Conservation (phyloP, 1,284 basidiomycete species). For the Cronartium quercuum region DNA sequence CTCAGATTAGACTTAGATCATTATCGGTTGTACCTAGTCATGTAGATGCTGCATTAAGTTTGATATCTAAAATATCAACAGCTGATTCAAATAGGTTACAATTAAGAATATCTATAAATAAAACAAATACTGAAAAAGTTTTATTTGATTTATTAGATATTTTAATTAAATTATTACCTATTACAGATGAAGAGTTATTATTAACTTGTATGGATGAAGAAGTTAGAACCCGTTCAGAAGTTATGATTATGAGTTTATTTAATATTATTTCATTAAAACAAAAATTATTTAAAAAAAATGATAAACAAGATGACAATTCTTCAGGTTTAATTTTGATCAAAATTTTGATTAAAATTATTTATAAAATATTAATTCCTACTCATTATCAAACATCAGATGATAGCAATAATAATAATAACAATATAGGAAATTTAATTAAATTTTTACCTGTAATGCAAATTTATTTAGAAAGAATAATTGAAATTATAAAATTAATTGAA, state of each 20-base stretch:
- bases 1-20: slow-evolving; percentile 4
- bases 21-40: slow-evolving; percentile 21
- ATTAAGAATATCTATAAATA: slow-evolving; percentile 5
- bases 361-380: neutral
- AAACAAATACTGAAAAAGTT: neutral
- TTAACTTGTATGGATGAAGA: slow-evolving; percentile 19
- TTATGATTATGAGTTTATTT: slow-evolving; percentile 18
- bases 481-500: slow-evolving; percentile 14
- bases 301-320: neutral
- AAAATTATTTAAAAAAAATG: neutral
- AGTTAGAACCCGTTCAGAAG: slow-evolving; percentile 1
- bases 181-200: slow-evolving; percentile 33
- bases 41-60: slow-evolving; percentile 24
- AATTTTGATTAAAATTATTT: slow-evolving; percentile 1
- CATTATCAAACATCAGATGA: no score
- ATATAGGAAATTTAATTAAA: neutral
- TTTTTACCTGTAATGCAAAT: slow-evolving; percentile 18
- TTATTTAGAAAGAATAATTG: slow-evolving; percentile 17
- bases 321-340: slow-evolving; percentile 10
- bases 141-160: slow-evolving; percentile 11
- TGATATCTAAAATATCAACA: slow-evolving; percentile 16
- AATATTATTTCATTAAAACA: slow-evolving; percentile 19
- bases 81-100: slow-evolving; percentile 11
- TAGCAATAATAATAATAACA: no score
- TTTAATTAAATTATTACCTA: slow-evolving; percentile 26